phyloP scores from a whole-genome alignment of 352 stramenopile genomes.

The Phytophthora nicotianae region DNA sequence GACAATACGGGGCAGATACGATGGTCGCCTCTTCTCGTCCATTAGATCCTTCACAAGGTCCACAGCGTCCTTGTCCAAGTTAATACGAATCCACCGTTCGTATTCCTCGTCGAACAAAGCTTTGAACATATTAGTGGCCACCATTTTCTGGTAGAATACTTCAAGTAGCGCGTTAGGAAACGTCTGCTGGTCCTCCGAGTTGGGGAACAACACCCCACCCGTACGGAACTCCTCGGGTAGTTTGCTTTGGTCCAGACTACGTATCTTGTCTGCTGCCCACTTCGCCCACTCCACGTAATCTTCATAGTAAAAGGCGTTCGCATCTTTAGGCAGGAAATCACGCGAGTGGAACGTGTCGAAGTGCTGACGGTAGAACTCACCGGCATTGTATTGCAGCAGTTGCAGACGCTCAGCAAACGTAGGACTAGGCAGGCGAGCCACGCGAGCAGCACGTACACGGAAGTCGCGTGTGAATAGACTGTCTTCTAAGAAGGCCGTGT shows the following conservation, averaged over 20 bases:
- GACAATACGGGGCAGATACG: slow-evolving; percentile 64
- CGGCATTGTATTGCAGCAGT: slow-evolving; percentile 72
- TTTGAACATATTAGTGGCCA: slow-evolving; percentile 60
- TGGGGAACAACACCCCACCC: slow-evolving; percentile 59
- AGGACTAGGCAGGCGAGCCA: slow-evolving; percentile 70
- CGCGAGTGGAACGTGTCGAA: slow-evolving; percentile 81
- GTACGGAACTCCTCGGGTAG: slow-evolving; percentile 60
- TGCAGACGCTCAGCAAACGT: slow-evolving; percentile 73
- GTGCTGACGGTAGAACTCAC: slow-evolving; percentile 84
- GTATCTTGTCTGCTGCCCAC: slow-evolving; percentile 56
- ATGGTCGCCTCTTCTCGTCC: slow-evolving; percentile 36
- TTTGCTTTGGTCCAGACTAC: slow-evolving; percentile 37
- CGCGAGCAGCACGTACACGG: slow-evolving; percentile 52
- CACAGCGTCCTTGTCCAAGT: slow-evolving; percentile 63
- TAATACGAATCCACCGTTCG: slow-evolving; percentile 58
- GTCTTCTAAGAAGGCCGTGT: slow-evolving; percentile 78
- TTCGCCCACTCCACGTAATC: slow-evolving; percentile 67
- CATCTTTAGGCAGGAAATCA: slow-evolving; percentile 64
- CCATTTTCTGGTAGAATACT: slow-evolving; percentile 55
- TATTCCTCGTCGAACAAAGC: slow-evolving; percentile 62
- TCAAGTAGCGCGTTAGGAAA: slow-evolving; percentile 73
- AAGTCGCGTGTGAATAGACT: slow-evolving; percentile 71
- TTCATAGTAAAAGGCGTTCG: slow-evolving; percentile 43
- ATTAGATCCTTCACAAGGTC: slow-evolving; percentile 47
- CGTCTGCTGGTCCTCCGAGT: slow-evolving; percentile 46